Conservation (phyloP, 352 stramenopile genomes). For the Globisporangium okanoganense region DNA sequence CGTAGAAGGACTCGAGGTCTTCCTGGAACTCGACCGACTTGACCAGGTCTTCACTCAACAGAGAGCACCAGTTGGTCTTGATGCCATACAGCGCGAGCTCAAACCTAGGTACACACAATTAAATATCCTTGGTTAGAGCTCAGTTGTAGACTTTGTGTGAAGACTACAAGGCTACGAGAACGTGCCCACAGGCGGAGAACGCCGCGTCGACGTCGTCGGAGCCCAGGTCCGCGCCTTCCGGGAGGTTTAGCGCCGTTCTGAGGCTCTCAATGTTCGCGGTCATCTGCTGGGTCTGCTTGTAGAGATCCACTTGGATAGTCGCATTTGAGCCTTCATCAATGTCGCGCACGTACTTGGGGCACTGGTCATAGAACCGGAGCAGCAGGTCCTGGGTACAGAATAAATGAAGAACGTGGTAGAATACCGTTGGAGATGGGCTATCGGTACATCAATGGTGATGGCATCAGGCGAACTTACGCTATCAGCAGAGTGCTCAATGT, state of each 20-base stretch:
- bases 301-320: conserved; percentile 24
- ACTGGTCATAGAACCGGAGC: conserved; percentile 62
- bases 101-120: conserved; percentile 21
- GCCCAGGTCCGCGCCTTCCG: conserved; percentile 14
- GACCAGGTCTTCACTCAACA: conserved; percentile 31
- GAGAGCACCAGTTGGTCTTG: conserved; percentile 39
- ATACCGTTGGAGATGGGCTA: not conserved
- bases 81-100: conserved; percentile 45
- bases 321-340: conserved; percentile 40
- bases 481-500: conserved; percentile 33
- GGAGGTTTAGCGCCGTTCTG: conserved; percentile 10
- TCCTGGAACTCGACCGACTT: conserved; percentile 38
- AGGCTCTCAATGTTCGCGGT: conserved; percentile 16
- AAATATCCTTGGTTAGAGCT: not conserved
- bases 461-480: conserved; percentile 20
- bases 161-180: not conserved
- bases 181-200: conserved; percentile 44
- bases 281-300: conserved; percentile 26
- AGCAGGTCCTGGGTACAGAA: conserved; percentile 30
- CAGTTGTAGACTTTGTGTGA: not conserved
- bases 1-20: conserved; percentile 51
- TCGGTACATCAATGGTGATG: not conserved
- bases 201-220: conserved; percentile 31
- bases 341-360: conserved; percentile 42
- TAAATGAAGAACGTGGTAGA: not conserved